Percentiles rank a stretch among this genome's conserved stretches.
Conservation (phyloP, 768 basidiomycete genomes). For the Paxillus ammoniavirescens region DNA sequence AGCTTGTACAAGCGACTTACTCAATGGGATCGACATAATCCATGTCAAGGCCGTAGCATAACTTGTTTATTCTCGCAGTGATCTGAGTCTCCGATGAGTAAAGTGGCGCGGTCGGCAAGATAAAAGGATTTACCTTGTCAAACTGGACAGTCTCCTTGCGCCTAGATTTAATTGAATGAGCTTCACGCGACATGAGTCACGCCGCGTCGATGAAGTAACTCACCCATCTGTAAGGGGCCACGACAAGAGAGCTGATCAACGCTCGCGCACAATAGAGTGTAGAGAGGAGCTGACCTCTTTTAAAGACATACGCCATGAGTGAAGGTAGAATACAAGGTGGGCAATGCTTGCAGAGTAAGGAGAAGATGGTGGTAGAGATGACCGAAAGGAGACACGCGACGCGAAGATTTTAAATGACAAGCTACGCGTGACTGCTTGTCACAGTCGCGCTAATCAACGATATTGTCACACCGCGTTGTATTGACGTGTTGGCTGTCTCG, state of each 20-base stretch:
- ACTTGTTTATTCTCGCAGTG: conserved; percentile 81
- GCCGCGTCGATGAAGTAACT: conserved; percentile 8
- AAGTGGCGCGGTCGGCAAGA: conserved; percentile 10
- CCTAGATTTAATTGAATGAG: conserved; percentile 32
- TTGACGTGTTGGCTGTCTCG: conserved; percentile 1
- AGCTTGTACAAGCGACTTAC: conserved; percentile 25
- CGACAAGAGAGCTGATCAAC: conserved; percentile 8
- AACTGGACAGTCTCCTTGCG: conserved; percentile 93
- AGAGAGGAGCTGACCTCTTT: conserved; percentile 45
- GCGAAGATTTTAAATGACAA: conserved; percentile 29
- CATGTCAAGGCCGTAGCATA: conserved; percentile 93
- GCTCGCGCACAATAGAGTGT: background rate
- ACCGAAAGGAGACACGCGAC: conserved; percentile 25
- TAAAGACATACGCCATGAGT: conserved; percentile 53
- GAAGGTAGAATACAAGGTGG: conserved; percentile 3
- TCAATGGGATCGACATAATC: conserved; percentile 94
- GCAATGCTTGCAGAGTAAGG: conserved; percentile 1
- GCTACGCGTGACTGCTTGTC: conserved; percentile 27
- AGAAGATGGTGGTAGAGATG: conserved; percentile 24
- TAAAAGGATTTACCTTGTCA: conserved; percentile 65
- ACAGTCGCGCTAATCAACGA: conserved; percentile 32
- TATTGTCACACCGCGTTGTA: conserved; percentile 30
- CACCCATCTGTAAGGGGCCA: conserved; percentile 45
- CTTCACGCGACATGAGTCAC: conserved; percentile 16
- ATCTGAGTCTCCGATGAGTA: conserved; percentile 49